Base-by-base conservation (phyloP, 1,139 yeast genomes). In the Lodderomyces parapsilosis region DNA sequence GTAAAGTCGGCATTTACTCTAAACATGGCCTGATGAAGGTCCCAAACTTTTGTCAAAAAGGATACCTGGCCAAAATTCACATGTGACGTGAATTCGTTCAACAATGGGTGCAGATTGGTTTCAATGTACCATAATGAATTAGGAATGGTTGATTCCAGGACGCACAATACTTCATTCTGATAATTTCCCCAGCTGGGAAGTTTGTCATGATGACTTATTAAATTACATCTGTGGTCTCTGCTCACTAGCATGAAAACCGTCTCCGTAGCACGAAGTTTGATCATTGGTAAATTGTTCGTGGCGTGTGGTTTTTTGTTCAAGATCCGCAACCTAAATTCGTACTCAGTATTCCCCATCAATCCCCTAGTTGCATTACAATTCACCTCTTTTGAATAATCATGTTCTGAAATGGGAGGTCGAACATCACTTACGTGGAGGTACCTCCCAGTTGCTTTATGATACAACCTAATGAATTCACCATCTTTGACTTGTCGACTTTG, bases 131-230 rank as follows among this genome's bases (percentile, higher is more conserved):
- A 87, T 37, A 77, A 60, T 0, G 91, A 71, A 52, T 80, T 76
- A 10, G 77, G 74, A 28, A 69, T 61, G 2, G 77, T 77, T 10
- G 95, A 89, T 28, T 76, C 77, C 35, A 78, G 77, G 28, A 86
- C 75, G 61, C 96, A 89, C 18, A 85, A 63, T 2, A 87, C 88
- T 63, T 89, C 96, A 58, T 81, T 82, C 54, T 86, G 94, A 27
- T 71, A 68, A 49, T 70, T 71, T 0, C 82, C 94, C 89, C 90
- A 84, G 1, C 69, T 71, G 3, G 94, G 94, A 34, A 88, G 65
- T 50, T 68, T 74, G 6, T 71, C 71, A 27, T 74, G 75, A 55
- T 87, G 94, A 6, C 86, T 76, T 49, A 86, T 59, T 39, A 88
- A 57, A 15, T 70, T 68, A 59, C 96, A 88, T 20, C 67, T 66